These are phyloP conservation scores for Pseudoperonospora humuli DNA, from an alignment of 352 stramenopile genomes.

Conservation along the genomic window DNA sequence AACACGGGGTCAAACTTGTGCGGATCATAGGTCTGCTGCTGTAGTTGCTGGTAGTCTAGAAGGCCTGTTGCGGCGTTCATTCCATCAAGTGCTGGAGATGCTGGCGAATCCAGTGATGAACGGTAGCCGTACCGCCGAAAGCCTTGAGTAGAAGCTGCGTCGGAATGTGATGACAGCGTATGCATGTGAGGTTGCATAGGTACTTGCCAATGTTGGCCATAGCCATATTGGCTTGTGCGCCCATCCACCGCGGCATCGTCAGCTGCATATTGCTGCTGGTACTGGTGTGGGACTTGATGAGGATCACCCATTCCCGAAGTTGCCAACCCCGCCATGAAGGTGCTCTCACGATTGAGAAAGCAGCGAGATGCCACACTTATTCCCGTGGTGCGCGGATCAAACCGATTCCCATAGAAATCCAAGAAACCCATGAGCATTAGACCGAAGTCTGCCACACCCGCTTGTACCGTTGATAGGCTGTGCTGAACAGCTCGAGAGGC, in stretches of 20 bases:
- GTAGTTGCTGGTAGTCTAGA: slow-evolving; percentile 33
- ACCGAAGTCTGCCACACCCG: slow-evolving; percentile 82
- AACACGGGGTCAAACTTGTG: slow-evolving; percentile 92
- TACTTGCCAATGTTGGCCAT: slow-evolving; percentile 55
- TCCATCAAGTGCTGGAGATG: slow-evolving; percentile 21
- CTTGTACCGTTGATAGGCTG: slow-evolving; percentile 52
- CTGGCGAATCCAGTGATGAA: slow-evolving; percentile 53
- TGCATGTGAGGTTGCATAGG: slow-evolving; percentile 31
- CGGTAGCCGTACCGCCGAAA: slow-evolving; percentile 62
- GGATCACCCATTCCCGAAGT: slow-evolving; percentile 17
- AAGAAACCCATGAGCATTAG: slow-evolving; percentile 95
- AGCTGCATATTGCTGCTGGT: slow-evolving; percentile 34
- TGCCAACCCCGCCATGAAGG: slow-evolving; percentile 22
- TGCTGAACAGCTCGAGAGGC: slow-evolving; percentile 49
- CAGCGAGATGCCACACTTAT: slow-evolving; percentile 82
- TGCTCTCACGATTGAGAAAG: slow-evolving; percentile 75
- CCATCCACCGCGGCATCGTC: slow-evolving; percentile 48
- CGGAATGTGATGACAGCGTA: slow-evolving; percentile 38
- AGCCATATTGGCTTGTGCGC: slow-evolving; percentile 35
- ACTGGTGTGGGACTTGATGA: slow-evolving; percentile 39
- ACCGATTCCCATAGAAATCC: slow-evolving; percentile 95
- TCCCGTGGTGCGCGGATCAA: slow-evolving; percentile 85
- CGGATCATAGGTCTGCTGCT: slow-evolving; percentile 62
- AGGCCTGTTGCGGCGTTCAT: slow-evolving; percentile 30
- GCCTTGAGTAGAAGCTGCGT: slow-evolving; percentile 49